These are phyloP conservation scores for Colletotrichum theobromicola DNA, from an alignment of 2,329 filamentous ascomycete genomes.

Conservation along the genomic window DNA sequence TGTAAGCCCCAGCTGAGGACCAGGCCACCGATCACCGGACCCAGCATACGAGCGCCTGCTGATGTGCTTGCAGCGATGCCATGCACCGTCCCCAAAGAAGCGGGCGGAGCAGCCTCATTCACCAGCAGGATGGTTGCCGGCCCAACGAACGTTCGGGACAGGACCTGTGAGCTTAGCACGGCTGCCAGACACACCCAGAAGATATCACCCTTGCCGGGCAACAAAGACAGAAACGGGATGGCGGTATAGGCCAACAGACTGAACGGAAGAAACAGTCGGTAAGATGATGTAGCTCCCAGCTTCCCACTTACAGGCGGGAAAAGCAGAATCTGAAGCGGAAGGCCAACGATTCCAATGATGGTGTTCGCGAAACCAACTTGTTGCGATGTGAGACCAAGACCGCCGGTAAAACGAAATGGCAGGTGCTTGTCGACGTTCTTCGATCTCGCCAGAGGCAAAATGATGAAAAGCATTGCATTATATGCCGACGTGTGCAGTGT, in stretches of 20 bases:
- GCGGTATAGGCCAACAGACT: conserved; percentile 26
- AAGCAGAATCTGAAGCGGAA: conserved; percentile 27
- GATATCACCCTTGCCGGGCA: conserved; percentile 16
- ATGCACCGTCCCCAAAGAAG: conserved; percentile 27
- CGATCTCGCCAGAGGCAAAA: conserved; percentile 18
- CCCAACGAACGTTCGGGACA: conserved; percentile 27
- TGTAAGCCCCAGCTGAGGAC: conserved; percentile 28
- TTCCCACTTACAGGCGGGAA: conserved; percentile 23
- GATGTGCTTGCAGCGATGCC: conserved; percentile 29
- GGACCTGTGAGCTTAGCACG: conserved; percentile 24
- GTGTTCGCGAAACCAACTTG: conserved; percentile 29
- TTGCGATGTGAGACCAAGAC: conserved; percentile 27
- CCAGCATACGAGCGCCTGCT: conserved; percentile 27
- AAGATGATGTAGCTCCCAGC: conserved; percentile 22
- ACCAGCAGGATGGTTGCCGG: conserved; percentile 30
- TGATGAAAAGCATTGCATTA: conserved; percentile 28
- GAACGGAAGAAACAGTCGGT: conserved; percentile 25
- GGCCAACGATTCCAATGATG: conserved; percentile 26
- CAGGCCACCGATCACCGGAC: conserved; percentile 24
- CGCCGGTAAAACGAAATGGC: conserved; percentile 26
- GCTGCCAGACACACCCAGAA: conserved; percentile 24
- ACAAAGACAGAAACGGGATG: conserved; percentile 25
- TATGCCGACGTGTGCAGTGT: conserved; percentile 24
- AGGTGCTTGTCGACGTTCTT: not conserved
- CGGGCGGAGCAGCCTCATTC: conserved; percentile 28